Base-by-base conservation (phyloP, 441 rosid genomes). In the Erodium trifolium region DNA sequence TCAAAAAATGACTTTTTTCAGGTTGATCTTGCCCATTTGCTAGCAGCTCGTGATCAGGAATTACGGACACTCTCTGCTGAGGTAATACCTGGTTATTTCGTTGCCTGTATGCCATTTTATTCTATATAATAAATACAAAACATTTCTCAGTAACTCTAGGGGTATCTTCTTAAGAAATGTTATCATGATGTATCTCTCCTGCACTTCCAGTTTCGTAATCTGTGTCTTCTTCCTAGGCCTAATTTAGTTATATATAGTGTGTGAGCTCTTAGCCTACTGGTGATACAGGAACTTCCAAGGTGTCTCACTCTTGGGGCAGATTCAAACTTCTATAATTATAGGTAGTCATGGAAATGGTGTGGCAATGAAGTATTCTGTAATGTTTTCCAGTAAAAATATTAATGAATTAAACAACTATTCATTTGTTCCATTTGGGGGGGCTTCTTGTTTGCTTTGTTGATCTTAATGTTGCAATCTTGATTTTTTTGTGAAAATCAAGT, bases 41-140 rank as follows among this genome's bases (percentile, higher is more conserved):
- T 93, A 75, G 96, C 96, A 14, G 93, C 97, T 70, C 93, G 97
- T 70, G 96, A 93, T 81, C 99, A 93, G 71, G 98, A 92, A 79
- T 73, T 92, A 64, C 83, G 97, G 76, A 92, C 95, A 41, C 47
- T 41, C 47, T 41, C 47, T 41, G 47, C 47, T 9, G 47, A 41
- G 47, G 47, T 41, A 41, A 41, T 41, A 41, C 12, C 4, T 41
- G 47, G 11, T 41, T 41, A 41, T 7, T 41, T 41, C 12, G 0
- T 6, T 5, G 1, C 47, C 12, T 41, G 47, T 41, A 41, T 41
- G 5, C 12, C 2, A 41, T 41, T 6, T 41, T 4, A 9, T 31
- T 12, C 66, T 27, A 0, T 63, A 29, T 12, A 41, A 41, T 29
- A 2, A 11, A 3, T 17, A 10, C 2, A 27, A 11, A 63, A 11